Percentiles rank a stretch among this genome's conserved stretches.
Evolutionary conservation across 148 eudicot genomes (phyloP).

Genomic region (Suaeda aralocaspica): DNA sequence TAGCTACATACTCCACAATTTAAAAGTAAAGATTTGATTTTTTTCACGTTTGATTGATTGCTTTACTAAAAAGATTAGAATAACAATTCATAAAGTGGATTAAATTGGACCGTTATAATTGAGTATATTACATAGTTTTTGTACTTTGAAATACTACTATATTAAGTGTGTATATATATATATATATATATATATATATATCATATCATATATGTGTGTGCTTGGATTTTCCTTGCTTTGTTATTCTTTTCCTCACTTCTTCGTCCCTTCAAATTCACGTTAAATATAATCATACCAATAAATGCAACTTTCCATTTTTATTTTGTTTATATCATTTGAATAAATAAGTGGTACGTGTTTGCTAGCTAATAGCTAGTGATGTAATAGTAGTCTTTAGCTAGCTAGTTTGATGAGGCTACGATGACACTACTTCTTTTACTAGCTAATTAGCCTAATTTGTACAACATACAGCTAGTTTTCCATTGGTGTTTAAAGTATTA

Average conservation of each 20-base stretch:
- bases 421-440: constrained; percentile 8
- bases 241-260: constrained; percentile 11
- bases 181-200: not conserved
- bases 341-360: not conserved
- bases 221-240: not conserved
- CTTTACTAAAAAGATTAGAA: constrained; percentile 23
- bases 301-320: constrained; percentile 7
- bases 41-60: constrained; percentile 19
- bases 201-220: too few relatives aligned
- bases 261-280: constrained; percentile 27
- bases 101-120: not conserved
- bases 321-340: not conserved
- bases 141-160: not conserved
- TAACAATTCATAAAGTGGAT: constrained; percentile 16
- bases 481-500: not conserved
- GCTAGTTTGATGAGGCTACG: constrained; percentile 18
- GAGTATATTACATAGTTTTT: too few relatives aligned
- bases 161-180: too few relatives aligned
- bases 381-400: constrained; percentile 4
- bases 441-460: constrained; percentile 3
- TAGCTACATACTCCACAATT: constrained; percentile 12
- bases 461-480: not conserved
- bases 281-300: constrained; percentile 11
- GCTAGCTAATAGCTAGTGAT: too few relatives aligned
- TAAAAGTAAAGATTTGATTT: constrained; percentile 24